Base-by-base conservation (phyloP, 176 grass and related monocot species). In the Ensete glaucum region DNA sequence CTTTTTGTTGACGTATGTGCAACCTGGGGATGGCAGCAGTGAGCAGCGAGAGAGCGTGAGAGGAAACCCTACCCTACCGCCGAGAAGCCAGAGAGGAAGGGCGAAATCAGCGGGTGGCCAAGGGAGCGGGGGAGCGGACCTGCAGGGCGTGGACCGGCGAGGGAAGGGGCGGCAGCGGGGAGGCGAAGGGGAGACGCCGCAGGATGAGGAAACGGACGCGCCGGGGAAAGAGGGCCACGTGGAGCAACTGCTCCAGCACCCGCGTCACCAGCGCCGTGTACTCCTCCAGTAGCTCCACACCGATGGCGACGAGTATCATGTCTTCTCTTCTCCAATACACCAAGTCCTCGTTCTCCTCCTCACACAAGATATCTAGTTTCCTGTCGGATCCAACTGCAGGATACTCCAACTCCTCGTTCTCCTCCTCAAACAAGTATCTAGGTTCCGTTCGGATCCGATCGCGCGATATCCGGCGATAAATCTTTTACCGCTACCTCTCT, bases 211-310 rank as follows among this genome's bases (percentile, higher is more conserved):
- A 77, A 53, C 86, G 76, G 25, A 85, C 64, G 53, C 84, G 82
- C 9, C 84, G 79, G 72, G 86, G 69, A 50, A 90, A 56, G 62
- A 85, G 82, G 8, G 77, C 77, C 72, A 60, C 75, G 0, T 68
- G 75, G 59, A 90, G 78, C 67, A 87, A 53, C 16, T 74, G 82
- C 82, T 90, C 88, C 78, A 90, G 50, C 48, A 74, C 78, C 12
- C 79, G 76, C 67, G 88, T 84, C 84, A 90, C 88, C 79, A 82
- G 78, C 69, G 71, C 82, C 64, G 75, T 88, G 78, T 82, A 88
- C 79, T 70, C 79, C 82, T 90, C 79, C 53, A 90, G 84, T 72
- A 90, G 81, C 79, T 73, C 84, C 67, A 84, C 76, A 62, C 79
- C 71, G 75, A 84, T 52, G 11, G 79, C 79, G 67, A 87, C 79